Evolutionary conservation across 371 early-diverging fungal genomes (phyloP).

Genomic region (Rhizopus arrhizus): DNA sequence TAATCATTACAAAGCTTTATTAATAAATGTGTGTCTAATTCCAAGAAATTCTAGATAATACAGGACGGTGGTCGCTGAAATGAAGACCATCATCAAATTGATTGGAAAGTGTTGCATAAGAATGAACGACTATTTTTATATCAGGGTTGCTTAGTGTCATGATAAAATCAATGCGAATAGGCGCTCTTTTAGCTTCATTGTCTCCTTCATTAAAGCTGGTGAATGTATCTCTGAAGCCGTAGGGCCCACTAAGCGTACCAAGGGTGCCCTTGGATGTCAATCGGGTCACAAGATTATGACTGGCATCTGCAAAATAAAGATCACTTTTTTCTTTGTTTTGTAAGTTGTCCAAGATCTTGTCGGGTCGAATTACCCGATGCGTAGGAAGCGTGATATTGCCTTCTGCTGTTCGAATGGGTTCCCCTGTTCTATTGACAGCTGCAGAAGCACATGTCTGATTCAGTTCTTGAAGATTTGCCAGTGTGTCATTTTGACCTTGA

Average conservation of each 20-base stretch:
- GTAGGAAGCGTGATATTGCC: constrained; percentile 43
- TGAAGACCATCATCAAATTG: constrained; percentile 17
- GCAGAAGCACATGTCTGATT: constrained; percentile 27
- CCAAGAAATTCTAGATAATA: constrained; percentile 45
- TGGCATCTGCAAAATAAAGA: constrained; percentile 33
- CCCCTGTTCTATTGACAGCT: constrained; percentile 23
- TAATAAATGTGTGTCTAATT: constrained; percentile 3
- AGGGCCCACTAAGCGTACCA: constrained; percentile 42
- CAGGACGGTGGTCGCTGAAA: constrained; percentile 58
- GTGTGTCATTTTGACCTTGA: constrained; percentile 30
- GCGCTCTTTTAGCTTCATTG: constrained; percentile 34
- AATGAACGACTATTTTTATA: not conserved
- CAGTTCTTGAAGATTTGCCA: constrained; percentile 29
- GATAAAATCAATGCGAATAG: constrained; percentile 47
- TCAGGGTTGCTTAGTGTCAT: constrained; percentile 28
- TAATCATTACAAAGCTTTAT: constrained; percentile 18
- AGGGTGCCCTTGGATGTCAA: constrained; percentile 21
- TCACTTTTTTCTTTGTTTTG: constrained; percentile 17
- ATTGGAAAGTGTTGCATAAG: constrained; percentile 10
- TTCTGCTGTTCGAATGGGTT: constrained; percentile 34
- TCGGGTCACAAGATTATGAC: constrained; percentile 37
- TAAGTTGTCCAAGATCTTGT: constrained; percentile 30
- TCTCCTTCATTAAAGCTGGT: constrained; percentile 44
- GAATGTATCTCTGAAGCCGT: constrained; percentile 41
- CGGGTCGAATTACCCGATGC: constrained; percentile 44